phyloP scores from a whole-genome alignment of 768 basidiomycete genomes.

The Hydnum rufescens region DNA sequence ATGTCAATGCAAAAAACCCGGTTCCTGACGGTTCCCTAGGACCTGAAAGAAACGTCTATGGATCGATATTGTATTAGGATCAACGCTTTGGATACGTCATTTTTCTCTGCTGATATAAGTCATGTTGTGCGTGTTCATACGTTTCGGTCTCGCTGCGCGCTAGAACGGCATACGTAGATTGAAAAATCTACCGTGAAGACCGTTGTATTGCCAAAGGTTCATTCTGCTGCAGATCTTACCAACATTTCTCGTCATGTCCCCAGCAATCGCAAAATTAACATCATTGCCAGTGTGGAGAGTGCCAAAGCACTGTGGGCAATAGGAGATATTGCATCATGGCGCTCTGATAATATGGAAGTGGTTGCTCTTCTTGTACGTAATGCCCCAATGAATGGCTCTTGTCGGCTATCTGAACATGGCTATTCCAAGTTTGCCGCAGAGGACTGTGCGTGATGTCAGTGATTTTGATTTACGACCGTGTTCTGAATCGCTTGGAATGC shows the following conservation, averaged over 20 bases:
- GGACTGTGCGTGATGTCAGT: slow-evolving; percentile 43
- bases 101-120: slow-evolving; percentile 43
- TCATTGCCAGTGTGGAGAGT: slow-evolving; percentile 76
- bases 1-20: neutral
- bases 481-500: neutral
- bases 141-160: too few relatives aligned
- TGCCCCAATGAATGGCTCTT: neutral
- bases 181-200: slow-evolving; percentile 30
- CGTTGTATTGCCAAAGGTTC: slow-evolving; percentile 72
- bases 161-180: too few relatives aligned
- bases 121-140: slow-evolving; percentile 31
- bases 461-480: neutral
- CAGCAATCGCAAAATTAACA: slow-evolving; percentile 23
- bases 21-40: neutral
- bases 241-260: slow-evolving; percentile 32
- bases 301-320: slow-evolving; percentile 50
- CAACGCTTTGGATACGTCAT: slow-evolving; percentile 44
- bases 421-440: slow-evolving; percentile 70
- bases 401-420: neutral
- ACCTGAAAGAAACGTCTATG: neutral
- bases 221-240: slow-evolving; percentile 44
- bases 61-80: slow-evolving; percentile 27
- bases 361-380: slow-evolving; percentile 42
- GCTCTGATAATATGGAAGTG: slow-evolving; percentile 28
- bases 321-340: slow-evolving; percentile 52